Evolutionary conservation across 2,329 filamentous ascomycete species (phyloP).

Genomic region (Clarireedia monteithiana): DNA sequence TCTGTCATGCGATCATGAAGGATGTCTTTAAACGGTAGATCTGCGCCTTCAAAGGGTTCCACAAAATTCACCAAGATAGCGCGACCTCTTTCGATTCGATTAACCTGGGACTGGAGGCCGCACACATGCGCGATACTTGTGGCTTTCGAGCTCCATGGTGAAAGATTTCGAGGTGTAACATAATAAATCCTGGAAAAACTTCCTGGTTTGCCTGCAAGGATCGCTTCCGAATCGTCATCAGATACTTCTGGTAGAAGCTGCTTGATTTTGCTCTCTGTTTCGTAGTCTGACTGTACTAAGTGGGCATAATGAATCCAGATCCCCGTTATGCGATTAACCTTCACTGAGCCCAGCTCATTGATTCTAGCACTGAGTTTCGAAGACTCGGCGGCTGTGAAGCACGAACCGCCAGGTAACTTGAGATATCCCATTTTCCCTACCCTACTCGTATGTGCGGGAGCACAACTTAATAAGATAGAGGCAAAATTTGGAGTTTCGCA

Average conservation of each 20-base stretch:
- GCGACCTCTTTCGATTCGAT: slow-evolving; percentile 82
- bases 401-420: slow-evolving; percentile 23
- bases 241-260: slow-evolving; percentile 20
- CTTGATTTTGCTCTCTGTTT: slow-evolving; percentile 19
- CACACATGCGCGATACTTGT: slow-evolving; percentile 92
- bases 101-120: slow-evolving; percentile 60
- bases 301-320: slow-evolving; percentile 27
- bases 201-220: slow-evolving; percentile 12
- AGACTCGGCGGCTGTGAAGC: slow-evolving; percentile 24
- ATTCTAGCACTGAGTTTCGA: slow-evolving; percentile 22
- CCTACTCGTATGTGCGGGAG: not conserved
- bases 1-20: slow-evolving; percentile 97
- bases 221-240: slow-evolving; percentile 6
- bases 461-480: not conserved
- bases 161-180: slow-evolving; percentile 77
- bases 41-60: slow-evolving; percentile 37
- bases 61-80: slow-evolving; percentile 63
- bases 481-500: not conserved
- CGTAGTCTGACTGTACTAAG: slow-evolving; percentile 17
- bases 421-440: slow-evolving; percentile 20
- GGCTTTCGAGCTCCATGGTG: slow-evolving; percentile 95
- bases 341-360: slow-evolving; percentile 12
- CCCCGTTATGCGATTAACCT: slow-evolving; percentile 22
- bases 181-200: slow-evolving; percentile 37
- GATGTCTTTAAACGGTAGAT: slow-evolving; percentile 56